Base-by-base conservation (phyloP, 2,329 filamentous ascomycete species). In the Aspergillus alliaceus region DNA sequence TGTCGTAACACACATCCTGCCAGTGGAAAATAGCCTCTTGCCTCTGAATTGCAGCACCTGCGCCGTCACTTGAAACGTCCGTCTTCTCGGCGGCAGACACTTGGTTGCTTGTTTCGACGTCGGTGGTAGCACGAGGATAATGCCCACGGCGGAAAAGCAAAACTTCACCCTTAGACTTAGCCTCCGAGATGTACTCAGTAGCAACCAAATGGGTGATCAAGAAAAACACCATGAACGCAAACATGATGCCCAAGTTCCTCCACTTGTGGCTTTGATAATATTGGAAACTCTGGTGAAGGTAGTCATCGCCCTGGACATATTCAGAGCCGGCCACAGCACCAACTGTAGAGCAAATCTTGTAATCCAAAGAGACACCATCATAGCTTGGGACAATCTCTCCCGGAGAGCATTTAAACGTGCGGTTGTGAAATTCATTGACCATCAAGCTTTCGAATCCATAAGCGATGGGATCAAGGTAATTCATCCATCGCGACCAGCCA, bases 21-120 rank as follows among this genome's bases (percentile, higher is more conserved):
- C 91, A 96, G 69, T 91, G 89, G 80, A 96, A 96, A 59, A 93
- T 85, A 22, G 90, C 89, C 4, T 85, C 91, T 69, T 91, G 87
- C 62, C 79, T 80, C 66, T 86, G 83, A 52, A 87, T 86, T 39
- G 68, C 71, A 31, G 71, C 68, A 39, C 65, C 67, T 29, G 62
- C 57, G 27, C 65, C 55, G 27, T 50, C 57, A 47, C 53, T 59
- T 4, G 65, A 61, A 29, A 69, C 61, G 31, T 75, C 64, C 11
- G 68, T 68, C 61, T 76, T 77, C 47, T 75, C 68, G 5, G 70
- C 64, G 4, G 67, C 47, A 39, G 66, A 60, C n/a, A 66, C 60
- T 24, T 63, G 18, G 34, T 63, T 56, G 40, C 53, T 61, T 34
- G 60, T 64, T 58, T 74, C 72, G 6, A 65, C 60, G 34, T 75